Evolutionary conservation across 495 filamentous ascomycete genomes (phyloP), one percentile per base, ranked within the genome.

Genomic region (Podospora pseudoanserina): DNA sequence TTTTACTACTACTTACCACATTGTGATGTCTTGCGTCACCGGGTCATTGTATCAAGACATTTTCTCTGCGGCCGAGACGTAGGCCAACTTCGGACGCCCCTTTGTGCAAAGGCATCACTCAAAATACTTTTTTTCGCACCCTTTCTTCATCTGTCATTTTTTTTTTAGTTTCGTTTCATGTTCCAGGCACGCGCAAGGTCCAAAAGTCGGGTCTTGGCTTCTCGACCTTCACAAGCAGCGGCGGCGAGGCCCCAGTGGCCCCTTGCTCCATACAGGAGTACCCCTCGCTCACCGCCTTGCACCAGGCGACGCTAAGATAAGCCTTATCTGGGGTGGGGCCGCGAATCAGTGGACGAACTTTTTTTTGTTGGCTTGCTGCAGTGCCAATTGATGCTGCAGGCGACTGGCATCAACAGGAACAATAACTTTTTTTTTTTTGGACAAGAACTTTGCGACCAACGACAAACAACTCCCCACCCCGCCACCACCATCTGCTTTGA

Each of bases 261-360:
- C 39, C 39, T 49, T 49, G 39, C 39, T 49, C 39, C 39, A 16
- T 58, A 1, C 23, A 1, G 23, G 23, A 23, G 23, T 23, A 20
- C 56, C 56, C 23, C 59, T 32, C 59, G 39, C 59, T 61, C 63
- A 70, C 68, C 66, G 66, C 68, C 63, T 72, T 61, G 23, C 15
- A 49, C 58, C n/a, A 58, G 55, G 26, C n/a, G 56, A 18, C 54
- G 63, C 65, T 69, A 65, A 66, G 63, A 62, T 63, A 61, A 32
- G 59, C 26, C 30, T 66, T 66, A 66, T 66, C 65, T 20, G 56
- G 19, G 15, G 59, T 61, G 59, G 59, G 27, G 59, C 59, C 27
- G 39, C 39, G 39, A 49, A 49, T 49, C 39, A 49, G 39, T 49
- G 39, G 39, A 49, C 27, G 59, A 61, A 61, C 59, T 61, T 61